A percentile compares a stretch with the other conserved stretches of the same genome.
These are phyloP conservation scores for Suhomyces ambrosiae DNA, from an alignment of 1,139 yeast species.

Conservation along the genomic window DNA sequence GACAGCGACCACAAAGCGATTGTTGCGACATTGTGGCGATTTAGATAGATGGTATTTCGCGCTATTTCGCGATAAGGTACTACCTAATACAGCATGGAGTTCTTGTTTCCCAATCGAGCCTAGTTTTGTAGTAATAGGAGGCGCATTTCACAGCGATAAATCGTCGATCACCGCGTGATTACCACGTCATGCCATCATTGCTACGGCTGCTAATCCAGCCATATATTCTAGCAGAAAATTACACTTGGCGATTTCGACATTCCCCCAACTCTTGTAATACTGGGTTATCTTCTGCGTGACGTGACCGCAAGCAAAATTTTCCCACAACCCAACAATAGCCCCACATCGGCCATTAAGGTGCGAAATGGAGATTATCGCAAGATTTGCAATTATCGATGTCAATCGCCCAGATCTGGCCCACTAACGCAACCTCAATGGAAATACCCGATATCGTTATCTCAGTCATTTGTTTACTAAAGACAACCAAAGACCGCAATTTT, in stretches of 20 bases:
- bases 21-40: constrained; percentile 6
- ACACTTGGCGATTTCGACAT: too few species aligned
- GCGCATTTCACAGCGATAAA: constrained; percentile 6
- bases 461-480: neutral
- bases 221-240: too few species aligned
- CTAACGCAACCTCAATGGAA: neutral
- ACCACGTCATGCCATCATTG: neutral
- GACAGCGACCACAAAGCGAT: constrained; percentile 4
- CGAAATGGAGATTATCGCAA: constrained; percentile 1
- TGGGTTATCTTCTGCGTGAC: neutral
- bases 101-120: neutral
- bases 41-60: constrained; percentile 1
- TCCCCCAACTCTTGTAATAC: too few species aligned
- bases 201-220: neutral
- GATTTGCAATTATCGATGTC: constrained; percentile 1
- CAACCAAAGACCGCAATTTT: neutral
- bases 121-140: neutral
- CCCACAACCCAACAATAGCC: constrained; percentile 7
- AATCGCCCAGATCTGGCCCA: neutral
- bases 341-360: constrained; percentile 8
- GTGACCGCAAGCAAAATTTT: constrained; percentile 5
- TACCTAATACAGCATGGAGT: neutral
- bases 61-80: neutral
- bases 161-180: neutral
- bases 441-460: neutral